Conservation (phyloP, 2,329 filamentous ascomycete genomes). For the Trichophyton schoenleinii region DNA sequence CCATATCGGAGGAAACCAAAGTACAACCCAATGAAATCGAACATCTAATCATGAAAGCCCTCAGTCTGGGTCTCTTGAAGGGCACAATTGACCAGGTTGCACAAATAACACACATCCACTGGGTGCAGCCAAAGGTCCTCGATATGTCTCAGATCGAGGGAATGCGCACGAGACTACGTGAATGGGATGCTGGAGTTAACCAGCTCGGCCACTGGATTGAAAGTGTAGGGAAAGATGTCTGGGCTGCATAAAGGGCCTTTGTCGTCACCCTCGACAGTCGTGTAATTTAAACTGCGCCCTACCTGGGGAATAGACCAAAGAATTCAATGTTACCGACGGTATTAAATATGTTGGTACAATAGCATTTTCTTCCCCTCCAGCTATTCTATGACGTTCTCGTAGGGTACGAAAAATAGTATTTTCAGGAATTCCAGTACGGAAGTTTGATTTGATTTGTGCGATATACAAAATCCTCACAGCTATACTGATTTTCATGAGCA, state of each 20-base stretch:
- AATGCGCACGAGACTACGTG: constrained; percentile 75
- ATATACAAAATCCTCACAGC: neutral
- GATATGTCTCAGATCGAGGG: constrained; percentile 90
- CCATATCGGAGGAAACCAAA: constrained; percentile 85
- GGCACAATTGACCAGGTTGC: constrained; percentile 96
- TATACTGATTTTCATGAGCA: neutral
- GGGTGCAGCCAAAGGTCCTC: constrained; percentile 97
- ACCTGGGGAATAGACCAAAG: neutral
- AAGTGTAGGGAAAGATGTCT: constrained; percentile 83
- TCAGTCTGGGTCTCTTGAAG: constrained; percentile 77
- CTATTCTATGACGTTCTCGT: neutral
- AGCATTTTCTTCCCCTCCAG: neutral
- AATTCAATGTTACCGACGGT: neutral
- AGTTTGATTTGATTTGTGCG: neutral
- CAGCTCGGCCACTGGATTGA: constrained; percentile 96
- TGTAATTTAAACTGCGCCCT: neutral
- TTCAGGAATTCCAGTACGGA: no score
- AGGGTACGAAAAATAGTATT: no score
- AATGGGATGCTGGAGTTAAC: constrained; percentile 95
- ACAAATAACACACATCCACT: constrained; percentile 86
- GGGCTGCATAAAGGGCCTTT: constrained; percentile 54
- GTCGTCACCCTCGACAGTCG: neutral
- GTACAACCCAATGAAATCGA: constrained; percentile 86
- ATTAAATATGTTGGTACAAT: neutral
- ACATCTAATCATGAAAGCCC: constrained; percentile 97